Evolutionary conservation across 495 filamentous ascomycete species (phyloP).

Genomic region (Rhypophila decipiens): DNA sequence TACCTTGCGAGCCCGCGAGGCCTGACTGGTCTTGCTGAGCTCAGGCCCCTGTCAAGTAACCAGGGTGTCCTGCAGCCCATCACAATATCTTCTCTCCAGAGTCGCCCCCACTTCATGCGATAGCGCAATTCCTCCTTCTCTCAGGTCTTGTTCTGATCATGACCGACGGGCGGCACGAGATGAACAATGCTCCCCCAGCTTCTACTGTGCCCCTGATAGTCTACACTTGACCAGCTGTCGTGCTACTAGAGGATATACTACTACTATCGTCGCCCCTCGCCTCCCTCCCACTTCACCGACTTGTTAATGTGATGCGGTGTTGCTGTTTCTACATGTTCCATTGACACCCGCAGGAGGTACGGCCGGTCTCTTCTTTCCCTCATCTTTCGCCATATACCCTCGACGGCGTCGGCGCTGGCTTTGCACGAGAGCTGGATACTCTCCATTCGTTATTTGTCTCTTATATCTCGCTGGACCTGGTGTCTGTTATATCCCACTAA

Average conservation of each 20-base stretch:
- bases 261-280: background rate
- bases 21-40: too few species aligned
- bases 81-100: background rate
- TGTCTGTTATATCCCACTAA: conserved; percentile 1
- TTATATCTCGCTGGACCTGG: conserved; percentile 2
- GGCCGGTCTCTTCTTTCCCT: background rate
- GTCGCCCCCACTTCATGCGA: background rate
- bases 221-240: background rate
- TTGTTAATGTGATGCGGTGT: background rate
- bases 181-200: too few species aligned
- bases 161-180: conserved; percentile 15
- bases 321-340: background rate
- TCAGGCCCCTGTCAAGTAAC: too few species aligned
- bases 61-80: background rate
- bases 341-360: background rate
- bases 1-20: too few species aligned
- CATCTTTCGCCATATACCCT: background rate
- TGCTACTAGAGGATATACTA: background rate
- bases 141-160: background rate
- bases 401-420: background rate
- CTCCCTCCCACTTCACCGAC: background rate
- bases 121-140: conserved; percentile 4
- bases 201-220: background rate
- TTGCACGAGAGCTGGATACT: background rate
- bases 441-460: background rate